Evolutionary conservation across 225 moss, liverwort and hornwort species (phyloP).

Genomic region (Marchantia paleacea): DNA sequence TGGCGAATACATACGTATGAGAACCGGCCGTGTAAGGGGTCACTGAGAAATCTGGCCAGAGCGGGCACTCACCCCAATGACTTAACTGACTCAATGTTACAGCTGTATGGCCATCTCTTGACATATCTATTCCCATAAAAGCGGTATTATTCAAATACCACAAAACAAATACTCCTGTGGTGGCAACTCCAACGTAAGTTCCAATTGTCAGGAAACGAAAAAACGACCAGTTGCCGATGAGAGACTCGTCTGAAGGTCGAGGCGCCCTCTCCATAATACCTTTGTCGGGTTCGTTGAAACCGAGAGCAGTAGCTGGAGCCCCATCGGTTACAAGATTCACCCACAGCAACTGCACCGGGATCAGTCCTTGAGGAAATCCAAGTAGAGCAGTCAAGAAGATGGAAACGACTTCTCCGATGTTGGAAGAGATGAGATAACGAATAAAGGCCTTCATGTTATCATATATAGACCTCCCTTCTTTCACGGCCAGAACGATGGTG

Average conservation of each 20-base stretch:
- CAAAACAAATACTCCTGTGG: slow-evolving; percentile 55
- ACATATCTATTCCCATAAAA: slow-evolving; percentile 52
- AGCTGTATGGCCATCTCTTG: slow-evolving; percentile 46
- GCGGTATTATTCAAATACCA: slow-evolving; percentile 55
- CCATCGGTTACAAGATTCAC: slow-evolving; percentile 70
- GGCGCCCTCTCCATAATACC: slow-evolving; percentile 59
- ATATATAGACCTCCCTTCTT: slow-evolving; percentile 64
- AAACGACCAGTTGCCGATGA: slow-evolving; percentile 53
- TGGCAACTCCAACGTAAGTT: slow-evolving; percentile 50
- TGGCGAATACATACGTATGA: slow-evolving; percentile 32
- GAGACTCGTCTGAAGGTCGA: slow-evolving; percentile 39
- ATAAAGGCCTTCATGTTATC: slow-evolving; percentile 74
- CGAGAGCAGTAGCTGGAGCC: slow-evolving; percentile 61
- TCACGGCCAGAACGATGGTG: slow-evolving; percentile 53
- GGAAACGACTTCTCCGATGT: slow-evolving; percentile 65
- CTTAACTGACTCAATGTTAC: slow-evolving; percentile 51
- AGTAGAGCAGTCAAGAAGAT: slow-evolving; percentile 50
- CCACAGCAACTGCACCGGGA: slow-evolving; percentile 69
- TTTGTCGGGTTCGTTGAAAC: slow-evolving; percentile 57
- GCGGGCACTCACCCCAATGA: slow-evolving; percentile 50
- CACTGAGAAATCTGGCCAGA: slow-evolving; percentile 47
- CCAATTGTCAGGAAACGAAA: slow-evolving; percentile 55
- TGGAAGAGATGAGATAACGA: slow-evolving; percentile 66
- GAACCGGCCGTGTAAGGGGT: slow-evolving; percentile 43
- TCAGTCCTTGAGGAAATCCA: slow-evolving; percentile 54